These are phyloP conservation scores for Yamadazyma laniorum DNA, from an alignment of 805 yeast species.

Conservation along the genomic window DNA sequence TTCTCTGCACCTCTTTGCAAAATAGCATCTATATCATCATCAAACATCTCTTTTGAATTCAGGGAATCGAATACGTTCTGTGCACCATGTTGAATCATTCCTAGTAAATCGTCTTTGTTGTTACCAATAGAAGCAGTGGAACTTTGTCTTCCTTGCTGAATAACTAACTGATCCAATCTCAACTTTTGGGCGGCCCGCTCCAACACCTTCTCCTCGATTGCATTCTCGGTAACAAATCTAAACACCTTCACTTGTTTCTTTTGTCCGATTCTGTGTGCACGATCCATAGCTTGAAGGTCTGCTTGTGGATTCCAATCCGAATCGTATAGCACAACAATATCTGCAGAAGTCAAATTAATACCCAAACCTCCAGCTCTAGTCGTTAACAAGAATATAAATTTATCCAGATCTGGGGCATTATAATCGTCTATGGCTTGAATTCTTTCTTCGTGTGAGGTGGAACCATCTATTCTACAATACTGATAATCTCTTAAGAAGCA, in stretches of 20 bases:
- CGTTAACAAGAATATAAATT: constrained; percentile 81
- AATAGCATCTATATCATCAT: constrained; percentile 81
- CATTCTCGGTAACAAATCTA: constrained; percentile 91
- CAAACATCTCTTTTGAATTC: constrained; percentile 26
- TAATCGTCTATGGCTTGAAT: constrained; percentile 90
- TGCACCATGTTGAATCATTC: constrained; percentile 98
- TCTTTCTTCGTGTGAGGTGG: constrained; percentile 90
- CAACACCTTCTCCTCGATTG: constrained; percentile 92
- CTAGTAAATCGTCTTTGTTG: constrained; percentile 78
- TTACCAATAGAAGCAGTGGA: constrained; percentile 50
- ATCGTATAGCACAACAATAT: constrained; percentile 82
- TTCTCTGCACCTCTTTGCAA: constrained; percentile 77
- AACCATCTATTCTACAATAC: constrained; percentile 92
- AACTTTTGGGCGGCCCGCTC: constrained; percentile 95
- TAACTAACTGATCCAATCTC: constrained; percentile 89
- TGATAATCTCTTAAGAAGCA: constrained; percentile 80
- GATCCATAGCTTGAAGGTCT: constrained; percentile 96
- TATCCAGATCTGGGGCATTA: constrained; percentile 76
- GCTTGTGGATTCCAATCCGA: constrained; percentile 99
- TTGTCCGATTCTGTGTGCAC: constrained; percentile 97
- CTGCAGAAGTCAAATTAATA: constrained; percentile 89
- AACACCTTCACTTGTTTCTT: constrained; percentile 92
- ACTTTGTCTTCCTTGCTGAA: constrained; percentile 78
- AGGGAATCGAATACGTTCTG: constrained; percentile 70
- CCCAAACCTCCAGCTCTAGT: constrained; percentile 98